Evolutionary conservation across 345 rosid genomes (phyloP).

Genomic region (Eucalyptus caleyi): DNA sequence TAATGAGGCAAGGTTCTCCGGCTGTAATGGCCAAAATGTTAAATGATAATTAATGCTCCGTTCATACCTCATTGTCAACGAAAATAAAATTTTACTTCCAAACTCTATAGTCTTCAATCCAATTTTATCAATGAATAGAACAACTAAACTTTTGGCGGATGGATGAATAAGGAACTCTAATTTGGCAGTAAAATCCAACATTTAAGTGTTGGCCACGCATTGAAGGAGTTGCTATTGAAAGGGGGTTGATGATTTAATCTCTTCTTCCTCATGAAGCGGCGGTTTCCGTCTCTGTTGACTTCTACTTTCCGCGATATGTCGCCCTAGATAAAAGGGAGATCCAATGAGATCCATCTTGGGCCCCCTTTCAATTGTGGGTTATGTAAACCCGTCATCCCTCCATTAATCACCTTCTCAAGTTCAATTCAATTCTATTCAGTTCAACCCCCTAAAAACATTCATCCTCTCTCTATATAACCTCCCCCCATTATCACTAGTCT

Average conservation of each 20-base stretch:
- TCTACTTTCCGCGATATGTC: not conserved
- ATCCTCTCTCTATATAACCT: not conserved
- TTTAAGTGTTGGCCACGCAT: not conserved
- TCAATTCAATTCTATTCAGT: not conserved
- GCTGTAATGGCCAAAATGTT: rapidly evolving
- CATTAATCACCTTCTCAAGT: not conserved
- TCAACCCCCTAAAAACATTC: not conserved
- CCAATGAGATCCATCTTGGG: not conserved
- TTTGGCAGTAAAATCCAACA: not conserved
- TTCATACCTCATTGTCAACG: not conserved
- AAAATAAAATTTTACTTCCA: not conserved
- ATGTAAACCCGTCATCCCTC: not conserved
- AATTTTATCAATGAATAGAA: not conserved
- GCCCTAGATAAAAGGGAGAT: not conserved
- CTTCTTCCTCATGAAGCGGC: not conserved
- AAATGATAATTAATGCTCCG: not conserved
- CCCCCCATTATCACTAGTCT: not conserved
- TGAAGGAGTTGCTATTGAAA: not conserved
- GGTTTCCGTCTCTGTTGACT: not conserved
- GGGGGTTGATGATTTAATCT: not conserved
- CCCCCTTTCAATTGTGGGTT: not conserved
- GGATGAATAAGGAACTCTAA: not conserved
- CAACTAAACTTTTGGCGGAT: not conserved
- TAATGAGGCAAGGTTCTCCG: too few species aligned
- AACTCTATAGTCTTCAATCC: not conserved